phyloP scores from a whole-genome alignment of 75 land plant genomes.

The Picea glauca region DNA sequence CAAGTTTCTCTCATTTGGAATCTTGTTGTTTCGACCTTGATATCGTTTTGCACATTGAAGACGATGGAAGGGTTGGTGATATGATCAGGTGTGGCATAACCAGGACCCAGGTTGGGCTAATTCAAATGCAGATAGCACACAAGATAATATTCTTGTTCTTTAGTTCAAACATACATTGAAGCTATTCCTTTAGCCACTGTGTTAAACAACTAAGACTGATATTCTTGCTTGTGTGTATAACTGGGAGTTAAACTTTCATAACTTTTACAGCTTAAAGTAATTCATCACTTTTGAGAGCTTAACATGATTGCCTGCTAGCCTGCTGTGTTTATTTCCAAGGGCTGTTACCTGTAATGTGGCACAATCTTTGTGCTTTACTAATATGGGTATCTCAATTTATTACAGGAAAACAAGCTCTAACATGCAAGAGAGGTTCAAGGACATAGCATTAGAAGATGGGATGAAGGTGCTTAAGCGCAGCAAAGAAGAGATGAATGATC shows the following conservation, averaged over 20 bases:
- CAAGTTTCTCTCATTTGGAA: background rate
- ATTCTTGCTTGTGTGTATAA: background rate
- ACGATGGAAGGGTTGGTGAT: background rate
- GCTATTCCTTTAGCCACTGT: background rate
- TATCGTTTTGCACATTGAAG: background rate
- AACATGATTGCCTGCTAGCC: background rate
- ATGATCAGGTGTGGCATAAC: background rate
- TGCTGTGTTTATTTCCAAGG: background rate
- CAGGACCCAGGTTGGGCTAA: background rate
- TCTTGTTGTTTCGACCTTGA: background rate
- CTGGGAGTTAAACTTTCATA: background rate
- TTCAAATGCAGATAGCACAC: too few species aligned
- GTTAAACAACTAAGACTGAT: background rate
- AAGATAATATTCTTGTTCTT: background rate
- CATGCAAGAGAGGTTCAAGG: constrained; percentile 1
- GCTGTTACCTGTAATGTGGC: background rate
- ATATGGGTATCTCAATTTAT: background rate
- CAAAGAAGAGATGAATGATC: background rate
- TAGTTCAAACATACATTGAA: background rate
- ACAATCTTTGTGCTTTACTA: background rate
- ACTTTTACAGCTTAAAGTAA: background rate
- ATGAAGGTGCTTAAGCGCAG: background rate
- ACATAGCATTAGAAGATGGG: background rate
- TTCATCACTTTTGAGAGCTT: background rate
- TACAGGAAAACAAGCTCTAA: constrained; percentile 6